Base-by-base conservation (phyloP, 2,329 filamentous ascomycete species). In the Fusarium sp. region DNA sequence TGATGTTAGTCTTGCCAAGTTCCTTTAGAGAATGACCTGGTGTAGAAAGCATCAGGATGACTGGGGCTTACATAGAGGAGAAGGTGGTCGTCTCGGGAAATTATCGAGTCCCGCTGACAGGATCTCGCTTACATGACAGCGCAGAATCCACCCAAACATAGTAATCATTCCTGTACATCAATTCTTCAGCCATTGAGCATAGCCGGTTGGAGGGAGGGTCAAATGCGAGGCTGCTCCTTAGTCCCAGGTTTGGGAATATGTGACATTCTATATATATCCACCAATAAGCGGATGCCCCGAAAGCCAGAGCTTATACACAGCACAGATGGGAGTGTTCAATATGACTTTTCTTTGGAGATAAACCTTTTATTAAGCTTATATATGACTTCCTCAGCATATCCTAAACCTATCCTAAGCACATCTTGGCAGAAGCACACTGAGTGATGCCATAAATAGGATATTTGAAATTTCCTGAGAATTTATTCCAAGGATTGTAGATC, bases 51-150 rank as follows among this genome's bases (percentile, higher is more conserved):
- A 10, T 7, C 8, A 18, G 18, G 21, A 13, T 9, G 11, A 18
- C 10, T 13, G 41, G 15, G 18, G 42, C 24, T 44, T 20, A 29
- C 11, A 44, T 29, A 13, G 2, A 29, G 13, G 6, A 3, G 10
- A 21, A 20, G 8, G 15, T 8, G 33, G 10, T 35, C 16, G 16
- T 6, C 33, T 20, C 18, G 42, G 42, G 26, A 44, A 18, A n/a
- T 13, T n/a, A 18, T 23, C 4, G 24, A 2, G 13, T 10, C 7
- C 11, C 1, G 11, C n/a, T 4, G 9, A n/a, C 7, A 5, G 13
- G 23, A 28, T 26, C 10, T 3, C 50, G 21, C 15, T 47, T 16
- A 24, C 6, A 23, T 6, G 8, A 9, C 29, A 28, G 23, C n/a
- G 24, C 13, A 4, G 2, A 4, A 37, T 47, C 15, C 21, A 21